phyloP scores from a whole-genome alignment of 495 filamentous ascomycete species.

The Staphylotrichum tortipilum region DNA sequence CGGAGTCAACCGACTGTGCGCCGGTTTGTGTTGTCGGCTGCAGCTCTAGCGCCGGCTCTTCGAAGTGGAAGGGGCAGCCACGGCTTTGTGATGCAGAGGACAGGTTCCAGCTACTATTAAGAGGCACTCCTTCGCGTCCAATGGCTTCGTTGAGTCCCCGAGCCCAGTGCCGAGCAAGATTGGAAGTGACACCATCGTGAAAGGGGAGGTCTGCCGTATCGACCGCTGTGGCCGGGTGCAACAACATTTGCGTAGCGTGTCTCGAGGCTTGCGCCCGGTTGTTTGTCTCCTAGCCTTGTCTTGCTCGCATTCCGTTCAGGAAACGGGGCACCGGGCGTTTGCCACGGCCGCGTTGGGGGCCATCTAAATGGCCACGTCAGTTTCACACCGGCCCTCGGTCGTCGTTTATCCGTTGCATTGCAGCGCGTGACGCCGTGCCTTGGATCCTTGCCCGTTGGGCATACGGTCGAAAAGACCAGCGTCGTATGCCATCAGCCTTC shows the following conservation, averaged over 20 bases:
- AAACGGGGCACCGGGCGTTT: not conserved
- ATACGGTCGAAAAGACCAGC: not conserved
- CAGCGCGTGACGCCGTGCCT: not conserved
- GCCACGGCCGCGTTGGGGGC: not conserved
- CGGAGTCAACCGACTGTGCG: not conserved
- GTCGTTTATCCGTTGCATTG: not conserved
- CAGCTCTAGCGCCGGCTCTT: not conserved
- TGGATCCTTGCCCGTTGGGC: not conserved
- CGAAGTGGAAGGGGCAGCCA: not conserved
- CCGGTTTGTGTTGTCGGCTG: constrained; percentile 1
- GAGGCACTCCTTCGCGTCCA: constrained; percentile 5
- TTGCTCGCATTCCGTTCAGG: not conserved
- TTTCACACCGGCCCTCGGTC: not conserved
- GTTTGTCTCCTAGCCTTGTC: not conserved
- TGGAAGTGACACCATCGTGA: constrained; percentile 6
- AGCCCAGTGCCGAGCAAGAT: not conserved
- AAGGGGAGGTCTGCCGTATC: not conserved
- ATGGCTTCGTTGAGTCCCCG: constrained; percentile 7
- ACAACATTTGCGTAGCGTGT: not conserved
- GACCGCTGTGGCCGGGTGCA: not conserved
- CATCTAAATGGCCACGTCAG: not conserved
- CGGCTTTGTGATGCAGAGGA: not conserved
- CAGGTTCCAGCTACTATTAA: not conserved
- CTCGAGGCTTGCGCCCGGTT: not conserved
- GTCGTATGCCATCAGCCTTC: not conserved